Evolutionary conservation across 1,284 basidiomycete genomes (phyloP).

Genomic region (Hemileia vastatrix): DNA sequence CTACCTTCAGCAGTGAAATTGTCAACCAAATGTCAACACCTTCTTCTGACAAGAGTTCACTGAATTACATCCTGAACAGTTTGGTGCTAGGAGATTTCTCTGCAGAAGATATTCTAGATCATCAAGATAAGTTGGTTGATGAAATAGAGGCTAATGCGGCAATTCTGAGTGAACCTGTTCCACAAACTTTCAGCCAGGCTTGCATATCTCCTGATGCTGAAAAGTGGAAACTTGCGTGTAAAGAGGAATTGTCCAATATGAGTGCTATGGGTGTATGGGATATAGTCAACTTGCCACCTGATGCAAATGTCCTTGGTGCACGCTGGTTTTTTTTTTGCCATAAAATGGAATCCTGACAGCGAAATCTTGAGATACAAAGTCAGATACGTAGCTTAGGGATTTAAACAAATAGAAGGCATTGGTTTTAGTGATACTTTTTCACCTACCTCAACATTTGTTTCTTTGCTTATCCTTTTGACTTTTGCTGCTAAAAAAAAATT

Average conservation of each 20-base stretch:
- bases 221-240: neutral
- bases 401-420: neutral
- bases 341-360: neutral
- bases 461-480: neutral
- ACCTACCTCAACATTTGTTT: neutral
- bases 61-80: too few relatives aligned
- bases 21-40: too few relatives aligned
- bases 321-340: neutral
- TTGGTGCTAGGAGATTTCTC: too few relatives aligned
- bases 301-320: neutral
- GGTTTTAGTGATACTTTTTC: neutral
- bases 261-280: neutral
- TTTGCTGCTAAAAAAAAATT: neutral
- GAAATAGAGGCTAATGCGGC: too few relatives aligned
- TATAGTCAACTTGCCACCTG: neutral
- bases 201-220: neutral
- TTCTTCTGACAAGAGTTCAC: too few relatives aligned
- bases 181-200: neutral
- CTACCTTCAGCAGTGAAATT: too few relatives aligned
- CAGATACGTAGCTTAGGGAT: neutral
- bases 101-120: too few relatives aligned
- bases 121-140: too few relatives aligned
- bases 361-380: neutral
- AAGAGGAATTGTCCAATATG: neutral
- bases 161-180: too few relatives aligned